Base-by-base conservation (phyloP, 2,329 filamentous ascomycete genomes). In the Arachnopeziza araneosa region DNA sequence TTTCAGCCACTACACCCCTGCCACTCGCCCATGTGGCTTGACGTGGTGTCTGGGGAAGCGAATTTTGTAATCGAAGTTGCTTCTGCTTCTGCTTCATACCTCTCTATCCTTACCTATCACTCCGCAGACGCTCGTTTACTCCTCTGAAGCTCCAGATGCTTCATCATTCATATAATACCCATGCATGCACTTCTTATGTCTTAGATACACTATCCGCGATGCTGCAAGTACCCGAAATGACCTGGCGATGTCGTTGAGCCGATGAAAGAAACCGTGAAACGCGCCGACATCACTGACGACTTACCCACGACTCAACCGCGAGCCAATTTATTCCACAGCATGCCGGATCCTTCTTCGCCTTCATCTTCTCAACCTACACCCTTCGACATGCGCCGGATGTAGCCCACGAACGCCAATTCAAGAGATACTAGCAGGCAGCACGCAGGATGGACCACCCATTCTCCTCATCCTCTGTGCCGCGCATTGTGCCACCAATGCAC, bases 391-490 rank as follows among this genome's bases (percentile, higher is more conserved):
- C 22, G 36, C 36, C 12, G 10, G 12, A 67, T 68, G 67, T 60
- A 59, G 59, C 60, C 56, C 56, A 55, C 58, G 14, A 30, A 56
- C 52, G 54, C 54, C 56, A 52, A 51, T 14, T 44, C 52, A 4
- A 56, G 23, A 22, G 24, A 59, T 62, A 68, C 62, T 67, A 66
- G 64, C 63, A 53, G 51, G 61, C 62, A 58, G 58, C 59, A 54
- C 59, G 50, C 58, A 64, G 24, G 24, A 69, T 70, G 68, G 68
- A 50, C 52, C 64, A 57, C 50, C 64, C 50, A 26, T 56, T 66
- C 24, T 54, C 68, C 30, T 63, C 67, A 2, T 60, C 63, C 30
- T 61, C 59, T 24, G 23, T 63, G 23, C 66, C 68, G 21, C 64
- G 64, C 53, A 63, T 71, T 48, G 56, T 51, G 10, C 55, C 60